These are phyloP conservation scores for Trichopus zeylanicus DNA, from an alignment of 116 monocot species.

Conservation along the genomic window DNA sequence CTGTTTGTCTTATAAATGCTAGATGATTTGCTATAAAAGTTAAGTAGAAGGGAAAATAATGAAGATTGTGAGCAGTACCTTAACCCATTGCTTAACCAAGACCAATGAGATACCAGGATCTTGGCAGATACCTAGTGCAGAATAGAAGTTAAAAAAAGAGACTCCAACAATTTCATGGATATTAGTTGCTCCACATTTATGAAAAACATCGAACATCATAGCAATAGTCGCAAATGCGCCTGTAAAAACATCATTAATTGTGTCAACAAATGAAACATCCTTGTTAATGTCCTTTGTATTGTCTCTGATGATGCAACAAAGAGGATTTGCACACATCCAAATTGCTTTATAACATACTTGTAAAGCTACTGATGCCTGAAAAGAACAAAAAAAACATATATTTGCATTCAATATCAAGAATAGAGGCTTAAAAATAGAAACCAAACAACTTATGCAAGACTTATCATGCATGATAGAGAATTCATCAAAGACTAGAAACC, in stretches of 20 bases:
- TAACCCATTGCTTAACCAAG: too few relatives aligned
- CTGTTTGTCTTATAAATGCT: conserved; percentile 18
- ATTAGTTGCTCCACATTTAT: conserved; percentile 21
- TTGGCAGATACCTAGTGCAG: too few relatives aligned
- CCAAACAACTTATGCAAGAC: too few relatives aligned
- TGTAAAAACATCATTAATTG: conserved; percentile 15
- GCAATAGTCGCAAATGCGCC: conserved; percentile 27
- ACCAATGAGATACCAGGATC: too few relatives aligned
- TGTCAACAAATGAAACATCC: conserved; percentile 11
- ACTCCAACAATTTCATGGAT: conserved; percentile 19
- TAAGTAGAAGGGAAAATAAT: conserved; percentile 6
- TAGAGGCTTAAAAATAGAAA: too few relatives aligned
- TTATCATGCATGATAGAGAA: too few relatives aligned
- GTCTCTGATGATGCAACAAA: conserved; percentile 7
- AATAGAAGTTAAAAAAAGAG: conserved; percentile 25
- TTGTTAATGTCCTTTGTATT: too few relatives aligned
- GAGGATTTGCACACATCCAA: conserved; percentile 25
- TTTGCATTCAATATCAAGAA: too few relatives aligned
- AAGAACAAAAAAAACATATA: background rate
- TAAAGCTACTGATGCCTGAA: conserved; percentile 31
- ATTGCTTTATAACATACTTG: too few relatives aligned
- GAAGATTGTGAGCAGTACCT: too few relatives aligned
- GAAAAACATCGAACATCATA: conserved; percentile 25
- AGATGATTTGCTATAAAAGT: background rate
- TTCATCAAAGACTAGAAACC: too few relatives aligned